Base-by-base conservation (phyloP, 257 asterid genomes). In the Ajuga chamaepitys region DNA sequence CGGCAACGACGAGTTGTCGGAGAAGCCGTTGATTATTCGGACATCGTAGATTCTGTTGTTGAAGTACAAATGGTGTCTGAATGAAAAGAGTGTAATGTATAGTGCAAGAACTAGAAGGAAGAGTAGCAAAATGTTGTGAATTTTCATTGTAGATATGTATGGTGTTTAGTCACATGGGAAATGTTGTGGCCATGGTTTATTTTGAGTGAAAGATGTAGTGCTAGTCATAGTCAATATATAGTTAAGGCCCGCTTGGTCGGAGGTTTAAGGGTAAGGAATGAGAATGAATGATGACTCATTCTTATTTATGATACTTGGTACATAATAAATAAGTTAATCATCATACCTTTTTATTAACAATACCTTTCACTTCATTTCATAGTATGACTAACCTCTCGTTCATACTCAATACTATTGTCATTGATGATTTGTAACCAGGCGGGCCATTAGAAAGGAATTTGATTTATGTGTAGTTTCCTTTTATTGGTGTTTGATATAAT, bases 1-100 rank as follows among this genome's bases (percentile, higher is more conserved):
- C 8, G 88, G 80, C 71, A 72, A 11, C 28, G 88, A 83, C 4
- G 88, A 83, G 78, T 83, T 82, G 76, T 72, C 77, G 70, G 77
- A 58, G 82, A 83, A 83, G 67, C 88, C 88, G 46, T 83, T 83
- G 78, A 80, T 75, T 2, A 83, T 75, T 4, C 77, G 85, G 42
- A 83, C 76, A 46, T 72, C 63, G 20, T 75, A 80, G 47, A 6
- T 28, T 7, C 9, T 63, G 62, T 26, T 44, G 26, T 10, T 54
- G 7, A 57, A 58, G 9, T 44, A 28, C 22, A 46, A n/a, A 1
- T 18, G 48, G 6, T 75, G 76, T 46, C 51, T 72, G 35, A 67
- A 12, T 4, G 66, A 34, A 18, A 56, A 28, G 66, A 69, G 21
- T 2, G 56, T 7, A n/a, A 66, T 48, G 75, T 34, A 78, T 6